Evolutionary conservation across 2,329 filamentous ascomycete genomes (phyloP), one percentile per base, ranked within the genome.

Genomic region (Cordyceps javanica): DNA sequence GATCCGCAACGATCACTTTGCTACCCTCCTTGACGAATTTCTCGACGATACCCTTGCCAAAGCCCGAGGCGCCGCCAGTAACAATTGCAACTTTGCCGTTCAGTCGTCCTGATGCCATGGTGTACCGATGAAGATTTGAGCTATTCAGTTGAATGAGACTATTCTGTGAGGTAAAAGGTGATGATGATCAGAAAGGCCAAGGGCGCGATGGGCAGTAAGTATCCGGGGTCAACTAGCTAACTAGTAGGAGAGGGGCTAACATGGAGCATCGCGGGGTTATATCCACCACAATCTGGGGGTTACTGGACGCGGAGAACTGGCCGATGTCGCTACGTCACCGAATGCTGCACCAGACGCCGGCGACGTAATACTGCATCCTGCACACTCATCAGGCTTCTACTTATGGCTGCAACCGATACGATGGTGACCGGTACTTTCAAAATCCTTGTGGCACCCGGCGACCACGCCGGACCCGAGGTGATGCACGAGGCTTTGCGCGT

Each of bases 1-100:
- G 74, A 67, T 88, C 85, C 2, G 81, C 81, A 55, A 88, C 79
- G 52, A 88, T 68, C 34, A 88, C 83, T 61, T 77, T 77, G 51
- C 78, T 79, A 39, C 85, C 85, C 69, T 88, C 83, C 25, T 76
- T 67, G 6, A 78, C 74, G 67, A 86, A 87, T 56, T 81, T 80
- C 56, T 77, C 72, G 0, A 79, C 80, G 54, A 87, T 87, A 34
- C 79, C 83, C 57, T 79, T 81, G 56, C 85, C 85, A 62, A 88
- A 88, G 2, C 85, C 85, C 11, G 80, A 82, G 2, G 81, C 83
- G 8, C 75, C 84, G 49, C 85, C 82, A 60, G 72, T 77, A 60
- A 77, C 67, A 60, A 78, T 72, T 64, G 72, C 74, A 4, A 73
- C 70, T 57, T 77, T 77, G 50, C 70, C 71, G 54, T 73, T 60